Evolutionary conservation across 2,329 filamentous ascomycete genomes (phyloP), one percentile per base, ranked within the genome.

Genomic region (Geosmithia flava): DNA sequence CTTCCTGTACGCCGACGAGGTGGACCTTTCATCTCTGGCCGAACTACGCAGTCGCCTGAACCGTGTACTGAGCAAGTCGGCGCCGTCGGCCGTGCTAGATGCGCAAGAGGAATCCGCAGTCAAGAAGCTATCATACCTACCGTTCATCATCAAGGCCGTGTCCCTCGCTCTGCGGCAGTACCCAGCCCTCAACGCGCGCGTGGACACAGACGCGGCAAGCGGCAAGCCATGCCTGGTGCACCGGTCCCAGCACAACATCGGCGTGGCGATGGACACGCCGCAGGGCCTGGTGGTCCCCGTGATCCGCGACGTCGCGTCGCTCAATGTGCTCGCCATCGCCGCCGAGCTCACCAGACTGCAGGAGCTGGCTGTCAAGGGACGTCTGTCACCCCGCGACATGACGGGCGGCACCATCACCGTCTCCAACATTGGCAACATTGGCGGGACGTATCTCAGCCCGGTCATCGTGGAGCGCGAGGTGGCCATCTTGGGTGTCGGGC

Each of bases 61-160:
- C 67, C 74, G 69, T 54, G 70, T 74, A n/a, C 70, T 83, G 45
- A 56, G 68, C 17, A 58, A 58, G 43, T 11, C 72, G 76, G 11
- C 11, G 13, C 33, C 33, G 11, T 16, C 33, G 3, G 10, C 33
- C 13, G 11, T 37, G 33, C 33, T 37, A 3, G 15, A 16, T 16
- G 33, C 33, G 75, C 62, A 69, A 50, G 56, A 59, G 59, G 51
- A 61, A 53, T 50, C 80, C 49, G 55, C 61, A 53, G 50, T 80
- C 13, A 68, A 72, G 54, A 89, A 90, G 66, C 72, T 96, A 50
- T 95, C 91, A 1, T 93, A 88, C 64, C 79, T 98, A 8, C 88
- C 93, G 3, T 96, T 98, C 70, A 83, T 97, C 60, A 80, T 98
- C 69, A 98, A 98, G 69, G 91, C 93, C 27, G 81, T 96, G 44